phyloP scores from a whole-genome alignment of 106 monocot genomes.

The Triglochin maritima region DNA sequence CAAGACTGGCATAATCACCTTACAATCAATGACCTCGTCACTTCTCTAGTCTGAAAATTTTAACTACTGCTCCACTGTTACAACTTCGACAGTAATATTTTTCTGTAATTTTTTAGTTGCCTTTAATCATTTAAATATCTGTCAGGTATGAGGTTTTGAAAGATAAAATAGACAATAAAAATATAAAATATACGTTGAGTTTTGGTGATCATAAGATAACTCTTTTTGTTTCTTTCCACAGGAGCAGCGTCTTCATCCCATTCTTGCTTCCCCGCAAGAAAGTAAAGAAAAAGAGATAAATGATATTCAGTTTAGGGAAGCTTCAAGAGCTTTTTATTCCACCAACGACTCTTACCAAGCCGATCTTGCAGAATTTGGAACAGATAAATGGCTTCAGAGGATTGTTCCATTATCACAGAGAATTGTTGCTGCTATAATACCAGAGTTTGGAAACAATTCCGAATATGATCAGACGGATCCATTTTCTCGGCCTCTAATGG shows the following conservation, averaged over 20 bases:
- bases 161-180: too few species aligned
- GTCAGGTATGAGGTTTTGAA: too few species aligned
- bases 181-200: background rate
- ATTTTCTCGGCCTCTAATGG: conserved; percentile 9
- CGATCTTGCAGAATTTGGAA: conserved; percentile 21
- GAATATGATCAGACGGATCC: conserved; percentile 24
- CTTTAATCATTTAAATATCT: too few species aligned
- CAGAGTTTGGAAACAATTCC: conserved; percentile 37
- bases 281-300: conserved; percentile 13
- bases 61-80: too few species aligned
- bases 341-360: conserved; percentile 14
- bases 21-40: too few species aligned
- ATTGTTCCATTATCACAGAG: conserved; percentile 72
- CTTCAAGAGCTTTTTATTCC: conserved; percentile 4
- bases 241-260: conserved; percentile 16
- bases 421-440: conserved; percentile 79
- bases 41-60: too few species aligned
- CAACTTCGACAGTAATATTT: too few species aligned
- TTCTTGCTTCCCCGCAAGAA: conserved; percentile 1
- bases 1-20: too few species aligned
- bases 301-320: conserved; percentile 8
- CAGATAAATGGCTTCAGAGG: conserved; percentile 41
- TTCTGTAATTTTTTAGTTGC: too few species aligned
- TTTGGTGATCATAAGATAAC: conserved; percentile 17
- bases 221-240: conserved; percentile 2